phyloP scores from a whole-genome alignment of 495 filamentous ascomycete genomes.

The Platismatia glauca region DNA sequence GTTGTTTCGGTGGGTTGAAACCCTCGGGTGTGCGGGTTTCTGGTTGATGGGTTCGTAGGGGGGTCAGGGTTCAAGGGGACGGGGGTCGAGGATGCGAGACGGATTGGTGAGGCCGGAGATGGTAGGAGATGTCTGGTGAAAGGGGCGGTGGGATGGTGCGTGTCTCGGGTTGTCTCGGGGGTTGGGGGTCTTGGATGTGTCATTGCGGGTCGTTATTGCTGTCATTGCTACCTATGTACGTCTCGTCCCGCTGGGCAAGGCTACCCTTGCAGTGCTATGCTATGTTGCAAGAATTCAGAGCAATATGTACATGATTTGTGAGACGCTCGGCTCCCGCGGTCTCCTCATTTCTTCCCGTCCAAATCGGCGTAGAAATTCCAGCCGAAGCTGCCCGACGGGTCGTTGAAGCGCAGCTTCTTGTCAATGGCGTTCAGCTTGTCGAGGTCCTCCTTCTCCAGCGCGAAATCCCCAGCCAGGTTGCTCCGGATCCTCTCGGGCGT shows the following conservation, averaged over 20 bases:
- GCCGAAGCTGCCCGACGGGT: slow-evolving; percentile 57
- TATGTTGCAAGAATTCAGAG: no score
- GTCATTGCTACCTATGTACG: background rate
- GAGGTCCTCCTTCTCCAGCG: slow-evolving; percentile 42
- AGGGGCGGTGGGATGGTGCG: background rate
- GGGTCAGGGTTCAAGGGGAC: no score
- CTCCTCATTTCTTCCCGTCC: slow-evolving; percentile 44
- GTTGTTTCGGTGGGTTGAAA: no score
- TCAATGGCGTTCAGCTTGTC: slow-evolving; percentile 42
- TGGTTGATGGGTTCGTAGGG: no score
- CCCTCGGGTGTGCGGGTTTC: no score
- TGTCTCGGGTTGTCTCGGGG: background rate
- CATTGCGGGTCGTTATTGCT: no score
- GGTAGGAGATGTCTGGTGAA: no score
- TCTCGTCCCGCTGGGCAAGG: background rate
- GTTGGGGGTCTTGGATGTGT: no score
- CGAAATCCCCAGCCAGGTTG: slow-evolving; percentile 54
- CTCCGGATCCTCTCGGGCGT: slow-evolving; percentile 43
- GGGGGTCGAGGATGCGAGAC: no score
- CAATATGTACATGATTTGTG: background rate
- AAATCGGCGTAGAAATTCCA: slow-evolving; percentile 51
- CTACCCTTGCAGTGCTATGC: background rate
- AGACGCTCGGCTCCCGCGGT: background rate
- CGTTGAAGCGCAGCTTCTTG: slow-evolving; percentile 47
- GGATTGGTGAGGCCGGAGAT: no score